phyloP scores from a whole-genome alignment of 2,329 filamentous ascomycete species.

The Stachybotrys echinatus region DNA sequence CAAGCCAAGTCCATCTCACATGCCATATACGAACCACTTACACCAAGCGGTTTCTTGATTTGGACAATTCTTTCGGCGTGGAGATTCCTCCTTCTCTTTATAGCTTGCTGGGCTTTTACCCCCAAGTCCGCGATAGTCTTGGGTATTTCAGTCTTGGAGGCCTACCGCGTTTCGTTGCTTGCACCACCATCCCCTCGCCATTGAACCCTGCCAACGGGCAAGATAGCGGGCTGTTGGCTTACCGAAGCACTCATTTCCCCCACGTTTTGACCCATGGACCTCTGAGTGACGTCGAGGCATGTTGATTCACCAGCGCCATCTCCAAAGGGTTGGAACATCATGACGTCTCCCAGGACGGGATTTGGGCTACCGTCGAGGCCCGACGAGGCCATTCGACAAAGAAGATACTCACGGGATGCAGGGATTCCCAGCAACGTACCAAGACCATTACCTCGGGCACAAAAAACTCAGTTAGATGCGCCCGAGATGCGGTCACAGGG shows the following conservation, averaged over 20 bases:
- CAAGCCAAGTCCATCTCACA: neutral
- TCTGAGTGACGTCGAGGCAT: slow-evolving; percentile 9
- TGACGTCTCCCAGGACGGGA: slow-evolving; percentile 36
- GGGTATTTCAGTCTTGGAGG: too few species aligned
- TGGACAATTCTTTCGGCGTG: too few species aligned
- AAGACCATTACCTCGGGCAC: slow-evolving; percentile 14
- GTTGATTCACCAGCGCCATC: slow-evolving; percentile 10
- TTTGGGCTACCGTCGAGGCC: slow-evolving; percentile 35
- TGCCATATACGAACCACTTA: neutral
- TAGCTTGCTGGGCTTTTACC: too few species aligned
- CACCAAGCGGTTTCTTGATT: neutral
- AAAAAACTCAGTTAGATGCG: slow-evolving; percentile 12
- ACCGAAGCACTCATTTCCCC: too few species aligned
- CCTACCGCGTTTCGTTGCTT: too few species aligned
- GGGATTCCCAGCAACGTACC: slow-evolving; percentile 12
- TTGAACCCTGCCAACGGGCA: too few species aligned
- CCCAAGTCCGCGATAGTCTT: too few species aligned
- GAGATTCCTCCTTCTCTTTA: too few species aligned
- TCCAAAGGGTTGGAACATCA: slow-evolving; percentile 26
- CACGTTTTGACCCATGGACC: neutral
- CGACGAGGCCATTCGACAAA: slow-evolving; percentile 26
- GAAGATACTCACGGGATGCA: slow-evolving; percentile 16
- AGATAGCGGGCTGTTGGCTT: too few species aligned
- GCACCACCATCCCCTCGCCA: too few species aligned
- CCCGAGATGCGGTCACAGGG: slow-evolving; percentile 11